Percentiles rank a stretch among this genome's conserved stretches.
Conservation (phyloP, 1,284 basidiomycete species). For the Cerrena zonata region DNA sequence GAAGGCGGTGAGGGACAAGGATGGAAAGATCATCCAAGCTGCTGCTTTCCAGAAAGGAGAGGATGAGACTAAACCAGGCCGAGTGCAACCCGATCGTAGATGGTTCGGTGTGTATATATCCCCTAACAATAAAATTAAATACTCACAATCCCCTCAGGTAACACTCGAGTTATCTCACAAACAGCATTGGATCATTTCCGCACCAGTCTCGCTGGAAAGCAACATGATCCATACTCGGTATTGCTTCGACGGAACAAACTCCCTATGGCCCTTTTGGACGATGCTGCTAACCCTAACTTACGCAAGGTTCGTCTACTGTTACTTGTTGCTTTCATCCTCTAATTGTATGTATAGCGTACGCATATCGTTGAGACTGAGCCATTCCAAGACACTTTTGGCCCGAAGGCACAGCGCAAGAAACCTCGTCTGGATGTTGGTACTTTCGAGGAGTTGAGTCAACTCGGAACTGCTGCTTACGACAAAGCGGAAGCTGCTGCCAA, state of each 20-base stretch:
- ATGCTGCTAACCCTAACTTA: conserved; percentile 70
- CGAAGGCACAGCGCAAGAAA: conserved; percentile 87
- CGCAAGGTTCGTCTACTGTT: conserved; percentile 58
- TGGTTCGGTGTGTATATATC: conserved; percentile 78
- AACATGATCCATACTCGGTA: conserved; percentile 91
- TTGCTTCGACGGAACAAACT: conserved; percentile 87
- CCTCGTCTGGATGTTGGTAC: conserved; percentile 79
- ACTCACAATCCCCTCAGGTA: conserved; percentile 48
- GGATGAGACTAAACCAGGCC: conserved; percentile 79
- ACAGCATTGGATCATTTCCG: conserved; percentile 91
- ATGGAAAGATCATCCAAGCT: conserved; percentile 86
- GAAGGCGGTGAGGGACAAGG: conserved; percentile 81
- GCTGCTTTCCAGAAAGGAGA: conserved; percentile 91
- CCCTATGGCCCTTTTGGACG: conserved; percentile 88
- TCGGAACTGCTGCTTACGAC: conserved; percentile 45
- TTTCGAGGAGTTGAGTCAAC: conserved; percentile 80
- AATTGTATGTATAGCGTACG: conserved; percentile 48
- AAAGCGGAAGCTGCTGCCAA: conserved; percentile 38
- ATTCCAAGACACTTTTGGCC: conserved; percentile 87
- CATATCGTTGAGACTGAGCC: conserved; percentile 94
- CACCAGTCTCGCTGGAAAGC: conserved; percentile 75
- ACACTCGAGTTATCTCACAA: conserved; percentile 97
- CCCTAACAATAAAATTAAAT: not conserved
- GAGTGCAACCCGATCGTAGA: conserved; percentile 86
- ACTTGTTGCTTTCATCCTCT: not conserved